Base-by-base conservation (phyloP, 306 rosid species). In the Aeschynomene evenia region DNA sequence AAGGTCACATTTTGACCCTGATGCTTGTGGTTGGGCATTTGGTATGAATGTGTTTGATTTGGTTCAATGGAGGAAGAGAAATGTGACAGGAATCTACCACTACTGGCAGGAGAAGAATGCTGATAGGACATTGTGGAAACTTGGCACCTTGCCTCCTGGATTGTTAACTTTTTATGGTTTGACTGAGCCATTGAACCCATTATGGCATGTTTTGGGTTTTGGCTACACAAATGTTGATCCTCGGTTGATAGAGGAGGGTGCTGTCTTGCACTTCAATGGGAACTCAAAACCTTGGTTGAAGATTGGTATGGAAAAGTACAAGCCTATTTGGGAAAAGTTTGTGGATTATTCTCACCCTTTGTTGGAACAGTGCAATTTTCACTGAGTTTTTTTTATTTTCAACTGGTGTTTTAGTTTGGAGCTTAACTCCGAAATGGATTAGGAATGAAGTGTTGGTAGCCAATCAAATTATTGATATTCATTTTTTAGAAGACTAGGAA, bases 11-110 rank as follows among this genome's bases (percentile, higher is more conserved):
- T 88, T 86, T 73, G 95, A 88, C 58, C 95, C 95, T 1, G 91
- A 88, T 80, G 91, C 95, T 8, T 88, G 95, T 54, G 95, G 95
- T 46, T 88, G 91, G 95, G 91, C 95, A 11, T 88, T 88, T 70
- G 95, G 95, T 64, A 88, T 88, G 95, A 88, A 88, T 68, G 73
- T 88, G 43, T 86, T 88, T 71, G 95, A 88, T 80, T 79, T 88
- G 83, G 91, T 86, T 62, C 80, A 88, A 74, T 88, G 95, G 95
- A 86, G 95, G 80, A 84, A 78, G 10, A 84, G 80, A 72, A 88
- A 88, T 68, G 95, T 88, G 12, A 86, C 95, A 3, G 89, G 95
- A 16, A 88, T 86, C 46, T 88, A 88, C 82, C 95, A 86, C 75
- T 86, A 86, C 73, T 85, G 95, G 91, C 91, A 86, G 66, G 91